Base-by-base conservation (phyloP, 2,329 filamentous ascomycete genomes). In the Ilyonectria robusta region DNA sequence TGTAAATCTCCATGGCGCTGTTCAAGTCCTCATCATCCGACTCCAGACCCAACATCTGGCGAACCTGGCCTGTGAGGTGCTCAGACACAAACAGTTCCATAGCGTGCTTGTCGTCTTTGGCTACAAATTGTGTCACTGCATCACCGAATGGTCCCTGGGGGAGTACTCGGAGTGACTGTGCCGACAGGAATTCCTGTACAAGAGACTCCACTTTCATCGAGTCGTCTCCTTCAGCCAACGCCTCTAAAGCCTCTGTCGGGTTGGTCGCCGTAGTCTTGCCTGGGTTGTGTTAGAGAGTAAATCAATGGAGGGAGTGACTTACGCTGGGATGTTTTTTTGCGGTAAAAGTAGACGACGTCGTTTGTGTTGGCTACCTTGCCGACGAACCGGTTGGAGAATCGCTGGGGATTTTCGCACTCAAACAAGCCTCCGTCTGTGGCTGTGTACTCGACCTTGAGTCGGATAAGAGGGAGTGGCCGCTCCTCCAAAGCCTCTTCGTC, bases 91-190 rank as follows among this genome's bases (percentile, higher is more conserved):
- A 95, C 48, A 90, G 84, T 76, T 95, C 91, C 91, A 98, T 94
- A 3, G 94, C 94, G 74, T 96, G 91, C 77, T 95, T 97, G 82
- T 99, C 96, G 72, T 97, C 94, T 73, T 98, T 98, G 78, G 95
- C 91, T 29, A 99, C 94, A 75, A 96, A 99, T 68, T 97, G 93
- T 53, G 91, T 92, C 6, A 99, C 94, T 0, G 96, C 96, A 76
- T 98, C 95, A 17, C 94, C 93, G 76, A 99, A 98, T 0, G 92
- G 93, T 33, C 95, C 96, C 75, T 97, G 94, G 0, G 96, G 96
- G 0, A 99, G 86, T 55, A 99, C 96, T 65, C 95, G 97, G 35
- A 99, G 88, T 0, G 94, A 95, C 76, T 98, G 95, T 0, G 93
- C 93, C 0, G 89, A 89, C 3, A 99, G 87, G 74, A 95, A 98